phyloP scores from a whole-genome alignment of 352 stramenopile species.

The Lagenidium sp. region DNA sequence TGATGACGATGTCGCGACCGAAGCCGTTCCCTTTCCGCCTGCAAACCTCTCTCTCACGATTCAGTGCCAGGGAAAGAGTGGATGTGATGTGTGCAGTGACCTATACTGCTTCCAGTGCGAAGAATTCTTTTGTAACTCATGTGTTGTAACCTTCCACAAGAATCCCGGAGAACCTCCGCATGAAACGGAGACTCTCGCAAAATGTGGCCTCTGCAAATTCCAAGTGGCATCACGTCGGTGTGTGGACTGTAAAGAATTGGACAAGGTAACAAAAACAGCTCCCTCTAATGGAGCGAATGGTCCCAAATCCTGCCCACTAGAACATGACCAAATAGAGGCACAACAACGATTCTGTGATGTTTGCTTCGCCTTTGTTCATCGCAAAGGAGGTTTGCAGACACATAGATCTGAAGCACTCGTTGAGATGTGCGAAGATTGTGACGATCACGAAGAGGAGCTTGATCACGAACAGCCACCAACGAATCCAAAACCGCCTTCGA shows the following conservation, averaged over 20 bases:
- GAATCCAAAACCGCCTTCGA: background rate
- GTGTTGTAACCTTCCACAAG: constrained; percentile 31
- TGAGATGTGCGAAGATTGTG: constrained; percentile 35
- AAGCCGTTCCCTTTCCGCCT: constrained; percentile 38
- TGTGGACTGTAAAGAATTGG: constrained; percentile 19
- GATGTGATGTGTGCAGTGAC: constrained; percentile 37
- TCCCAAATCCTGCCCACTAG: too few relatives aligned
- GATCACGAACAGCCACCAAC: constrained; percentile 1
- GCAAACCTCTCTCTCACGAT: constrained; percentile 26
- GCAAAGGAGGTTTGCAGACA: constrained; percentile 24
- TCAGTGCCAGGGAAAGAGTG: constrained; percentile 26
- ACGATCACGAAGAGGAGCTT: constrained; percentile 8
- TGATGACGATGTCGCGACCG: constrained; percentile 37
- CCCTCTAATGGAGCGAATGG: background rate
- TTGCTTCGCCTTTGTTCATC: constrained; percentile 51
- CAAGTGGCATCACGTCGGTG: constrained; percentile 49
- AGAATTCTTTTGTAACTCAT: constrained; percentile 41
- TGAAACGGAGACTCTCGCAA: constrained; percentile 12
- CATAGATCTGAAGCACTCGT: constrained; percentile 31
- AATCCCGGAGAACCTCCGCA: constrained; percentile 7
- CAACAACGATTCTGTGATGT: constrained; percentile 52
- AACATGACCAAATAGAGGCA: background rate
- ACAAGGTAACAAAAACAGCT: background rate
- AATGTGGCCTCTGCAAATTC: constrained; percentile 56
- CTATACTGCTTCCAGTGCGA: constrained; percentile 53